Evolutionary conservation across 495 filamentous ascomycete species (phyloP), one percentile per base, ranked within the genome.

Genomic region (Penicillium silybi): DNA sequence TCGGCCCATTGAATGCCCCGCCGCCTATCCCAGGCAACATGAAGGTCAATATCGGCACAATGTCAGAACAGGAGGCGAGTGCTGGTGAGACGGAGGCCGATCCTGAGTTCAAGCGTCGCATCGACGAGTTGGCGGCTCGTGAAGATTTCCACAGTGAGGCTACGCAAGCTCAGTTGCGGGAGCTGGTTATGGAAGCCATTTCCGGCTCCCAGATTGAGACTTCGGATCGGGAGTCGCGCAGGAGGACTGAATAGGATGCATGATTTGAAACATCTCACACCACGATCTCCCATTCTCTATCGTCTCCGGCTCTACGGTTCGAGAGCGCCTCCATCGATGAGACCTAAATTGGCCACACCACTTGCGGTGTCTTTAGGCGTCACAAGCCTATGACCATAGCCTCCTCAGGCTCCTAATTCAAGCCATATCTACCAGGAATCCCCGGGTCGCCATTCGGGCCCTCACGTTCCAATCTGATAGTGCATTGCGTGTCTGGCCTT

Each of bases 101-200:
- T 62, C 82, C 86, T 3, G 88, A 85, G 45, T 84, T 92, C 51
- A 80, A 84, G 58, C 73, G 81, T 46, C 72, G 85, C 49, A 92
- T 95, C 62, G 88, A 92, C 54, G 81, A 90, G 62, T 66, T 92
- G 55, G 87, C 89, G 15, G 75, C 81, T 40, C 76, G 86, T 13
- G 81, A 82, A 37, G 85, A 92, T 53, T 90, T 91, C 57, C 70
- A 86, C 49, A 83, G 80, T 46, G 83, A 84, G 41, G 83, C 82
- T 41, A 82, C 83, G 2, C 89, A 95, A 61, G 78, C 74, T 29
- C 76, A 85, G 58, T 66, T 95, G 55, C 80, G 86, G 46, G 75
- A 78, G 43, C 66, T 95, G 53, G 79, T 92, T 15, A 79, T 81
- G 54, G 86, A 90, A 59, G 87, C 85, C 6, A 71, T 95, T 56